Evolutionary conservation across 2,329 filamentous ascomycete genomes (phyloP), one percentile per base, ranked within the genome.

Genomic region (Sphaerulina vaccinii): DNA sequence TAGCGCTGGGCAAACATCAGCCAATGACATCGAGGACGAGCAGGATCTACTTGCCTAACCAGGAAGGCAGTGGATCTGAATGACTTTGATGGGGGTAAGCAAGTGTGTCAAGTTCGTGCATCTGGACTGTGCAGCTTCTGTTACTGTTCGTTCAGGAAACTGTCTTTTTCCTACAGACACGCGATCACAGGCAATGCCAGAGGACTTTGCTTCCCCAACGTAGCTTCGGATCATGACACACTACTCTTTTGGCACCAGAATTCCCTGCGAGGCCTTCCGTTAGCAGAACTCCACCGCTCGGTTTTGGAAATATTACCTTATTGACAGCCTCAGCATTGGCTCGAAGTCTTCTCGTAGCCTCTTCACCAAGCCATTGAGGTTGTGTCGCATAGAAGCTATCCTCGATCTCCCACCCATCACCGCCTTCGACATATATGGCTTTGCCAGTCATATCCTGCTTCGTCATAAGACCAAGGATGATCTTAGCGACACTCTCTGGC

Each of bases 351-450:
- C 54, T 49, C 11, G 60, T 61, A 7, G 58, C 40, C 67, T 71
- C 40, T 65, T 68, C 49, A 16, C 74, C 74, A 29, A 76, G 57
- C 74, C 73, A 76, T 42, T 71, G 63, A 3, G 67, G 59, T 56
- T 76, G 71, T 10, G 71, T 62, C 8, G 67, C 65, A 52, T 71
- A 64, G 39, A 76, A 62, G 21, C 73, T 70, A 35, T 69, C 66
- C 51, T 76, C 73, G 18, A 75, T 70, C 47, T 75, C 74, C 70
- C 71, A 75, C 6, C 66, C 71, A n/a, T 71, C 67, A 1, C 70
- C 71, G 16, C 74, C 73, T 51, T 71, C 71, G 9, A 74, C 68
- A 45, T 73, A 75, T 54, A 75, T 68, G 0, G 73, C 68, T 16
- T 67, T 70, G 2, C 74, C 74, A 41, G 73, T 71, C 3, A 75